Evolutionary conservation across 495 filamentous ascomycete species (phyloP).

Genomic region (Pyrenula massariospora): DNA sequence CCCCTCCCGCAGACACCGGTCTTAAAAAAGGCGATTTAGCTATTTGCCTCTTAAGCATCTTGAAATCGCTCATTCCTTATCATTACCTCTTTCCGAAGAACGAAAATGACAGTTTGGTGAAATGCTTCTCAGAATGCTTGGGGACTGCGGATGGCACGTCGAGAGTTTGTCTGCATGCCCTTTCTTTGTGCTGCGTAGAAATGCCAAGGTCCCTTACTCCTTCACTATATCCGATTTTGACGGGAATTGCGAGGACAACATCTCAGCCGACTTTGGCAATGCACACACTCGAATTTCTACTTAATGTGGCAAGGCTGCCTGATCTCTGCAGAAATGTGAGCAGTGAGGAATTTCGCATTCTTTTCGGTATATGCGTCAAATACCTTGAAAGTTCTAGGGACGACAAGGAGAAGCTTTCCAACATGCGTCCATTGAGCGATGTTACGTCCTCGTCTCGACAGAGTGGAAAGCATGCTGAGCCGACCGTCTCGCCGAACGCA

Average conservation of each 20-base stretch:
- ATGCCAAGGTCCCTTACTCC: conserved; percentile 73
- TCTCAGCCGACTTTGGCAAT: conserved; percentile 83
- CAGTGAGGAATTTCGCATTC: conserved; percentile 77
- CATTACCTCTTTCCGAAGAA: conserved; percentile 71
- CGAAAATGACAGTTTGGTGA: conserved; percentile 81
- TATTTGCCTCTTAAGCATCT: conserved; percentile 72
- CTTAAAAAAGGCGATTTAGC: conserved; percentile 81
- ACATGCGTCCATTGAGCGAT: conserved; percentile 18
- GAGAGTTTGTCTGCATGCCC: conserved; percentile 84
- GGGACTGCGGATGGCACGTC: conserved; percentile 76
- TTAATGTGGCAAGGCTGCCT: conserved; percentile 72
- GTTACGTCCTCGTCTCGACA: conserved; percentile 20
- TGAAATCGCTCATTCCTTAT: conserved; percentile 79
- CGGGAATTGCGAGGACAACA: conserved; percentile 89
- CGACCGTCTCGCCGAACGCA: conserved; percentile 1
- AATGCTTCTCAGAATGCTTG: conserved; percentile 66
- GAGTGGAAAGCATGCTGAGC: conserved; percentile 15
- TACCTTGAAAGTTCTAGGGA: conserved; percentile 71
- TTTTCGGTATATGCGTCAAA: conserved; percentile 89
- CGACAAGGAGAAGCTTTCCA: conserved; percentile 28
- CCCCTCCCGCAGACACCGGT: conserved; percentile 60
- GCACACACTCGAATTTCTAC: conserved; percentile 88
- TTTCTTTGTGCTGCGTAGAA: conserved; percentile 90
- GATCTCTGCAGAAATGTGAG: conserved; percentile 77
- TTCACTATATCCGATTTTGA: conserved; percentile 67